A percentile compares a stretch with the other conserved stretches of the same genome.
Conservation (phyloP, 345 rosid genomes). For the Zanthoxylum bungeanum region DNA sequence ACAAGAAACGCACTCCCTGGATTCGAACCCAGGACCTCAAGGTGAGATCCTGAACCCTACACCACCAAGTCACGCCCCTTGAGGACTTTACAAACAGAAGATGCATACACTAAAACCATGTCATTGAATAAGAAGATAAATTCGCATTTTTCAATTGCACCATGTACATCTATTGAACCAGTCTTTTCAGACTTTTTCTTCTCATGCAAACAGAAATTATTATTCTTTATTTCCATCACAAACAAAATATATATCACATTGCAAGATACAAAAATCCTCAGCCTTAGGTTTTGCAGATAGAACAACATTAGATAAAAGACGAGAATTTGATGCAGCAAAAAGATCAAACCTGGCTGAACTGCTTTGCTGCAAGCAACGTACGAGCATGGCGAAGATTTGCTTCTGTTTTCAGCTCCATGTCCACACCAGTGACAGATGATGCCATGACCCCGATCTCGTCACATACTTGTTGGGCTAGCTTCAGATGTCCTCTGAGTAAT, state of each 20-base stretch:
- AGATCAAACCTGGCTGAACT: conserved; percentile 73
- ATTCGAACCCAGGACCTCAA: too few species aligned
- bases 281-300: background rate
- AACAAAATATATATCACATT: background rate
- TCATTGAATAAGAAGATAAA: background rate
- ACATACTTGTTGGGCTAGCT: conserved; percentile 81
- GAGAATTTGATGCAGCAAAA: background rate
- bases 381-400: conserved; percentile 91
- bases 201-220: background rate
- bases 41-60: too few species aligned
- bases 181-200: conserved; percentile 2
- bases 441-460: conserved; percentile 86
- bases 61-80: too few species aligned
- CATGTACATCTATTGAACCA: background rate
- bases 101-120: background rate
- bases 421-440: conserved; percentile 77
- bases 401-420: conserved; percentile 83
- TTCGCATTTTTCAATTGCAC: background rate
- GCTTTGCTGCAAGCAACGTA: conserved; percentile 92
- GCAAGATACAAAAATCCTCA: background rate
- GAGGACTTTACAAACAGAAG: too few species aligned
- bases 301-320: background rate
- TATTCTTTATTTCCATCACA: background rate
- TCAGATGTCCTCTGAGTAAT: conserved; percentile 65
- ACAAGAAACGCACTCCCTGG: too few species aligned